Percentiles rank a stretch among this genome's conserved stretches.
These are phyloP conservation scores for Collybiopsis luxurians DNA, from an alignment of 768 basidiomycete genomes.

Conservation along the genomic window DNA sequence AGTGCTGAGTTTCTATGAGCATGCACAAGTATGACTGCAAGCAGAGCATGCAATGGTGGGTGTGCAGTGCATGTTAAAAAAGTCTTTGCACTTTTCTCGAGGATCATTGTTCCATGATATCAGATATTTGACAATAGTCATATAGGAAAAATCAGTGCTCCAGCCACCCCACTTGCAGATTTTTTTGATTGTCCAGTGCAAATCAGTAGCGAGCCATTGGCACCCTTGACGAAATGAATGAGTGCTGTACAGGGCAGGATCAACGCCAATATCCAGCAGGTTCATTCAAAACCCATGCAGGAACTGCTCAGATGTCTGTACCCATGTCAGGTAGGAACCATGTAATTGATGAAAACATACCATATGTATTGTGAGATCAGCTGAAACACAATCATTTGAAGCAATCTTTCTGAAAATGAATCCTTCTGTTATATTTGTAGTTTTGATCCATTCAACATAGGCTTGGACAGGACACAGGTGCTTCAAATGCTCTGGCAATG, in stretches of 20 bases:
- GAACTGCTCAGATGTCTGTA: constrained; percentile 19
- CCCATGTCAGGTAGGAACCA: background rate
- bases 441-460: constrained; percentile 25
- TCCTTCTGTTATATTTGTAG: constrained; percentile 19
- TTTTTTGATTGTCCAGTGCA: constrained; percentile 21
- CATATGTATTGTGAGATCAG: constrained; percentile 18
- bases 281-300: constrained; percentile 23
- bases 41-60: constrained; percentile 11
- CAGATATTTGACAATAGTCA: constrained; percentile 25
- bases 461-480: constrained; percentile 35
- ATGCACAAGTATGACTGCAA: constrained; percentile 20
- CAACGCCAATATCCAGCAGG: constrained; percentile 24
- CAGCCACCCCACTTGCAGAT: constrained; percentile 34
- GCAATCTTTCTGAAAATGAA: constrained; percentile 31
- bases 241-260: constrained; percentile 22
- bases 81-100: constrained; percentile 15
- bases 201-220: constrained; percentile 24
- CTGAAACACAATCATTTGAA: constrained; percentile 23
- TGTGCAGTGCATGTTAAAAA: constrained; percentile 17
- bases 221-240: constrained; percentile 29
- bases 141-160: constrained; percentile 19
- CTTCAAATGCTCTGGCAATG: constrained; percentile 19
- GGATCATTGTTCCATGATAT: constrained; percentile 20
- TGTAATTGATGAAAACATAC: constrained; percentile 13
- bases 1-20: constrained; percentile 7